Evolutionary conservation across 352 stramenopile species (phyloP).

Genomic region (Phytophthora melonis): DNA sequence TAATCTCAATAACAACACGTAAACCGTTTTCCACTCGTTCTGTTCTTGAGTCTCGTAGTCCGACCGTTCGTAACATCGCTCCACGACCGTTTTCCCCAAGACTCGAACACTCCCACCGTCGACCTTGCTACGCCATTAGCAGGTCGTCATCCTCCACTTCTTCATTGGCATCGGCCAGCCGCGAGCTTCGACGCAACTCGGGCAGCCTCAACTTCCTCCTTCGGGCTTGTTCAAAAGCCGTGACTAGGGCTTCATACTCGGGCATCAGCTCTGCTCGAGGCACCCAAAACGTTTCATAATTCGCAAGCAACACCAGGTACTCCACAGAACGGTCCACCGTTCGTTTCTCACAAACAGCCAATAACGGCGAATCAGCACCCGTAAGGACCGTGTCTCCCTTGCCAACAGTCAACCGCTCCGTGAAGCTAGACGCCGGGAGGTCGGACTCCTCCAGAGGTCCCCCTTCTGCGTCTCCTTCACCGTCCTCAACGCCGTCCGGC

Average conservation of each 20-base stretch:
- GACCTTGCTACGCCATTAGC: background rate
- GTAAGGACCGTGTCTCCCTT: background rate
- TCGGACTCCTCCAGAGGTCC: background rate
- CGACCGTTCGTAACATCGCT: background rate
- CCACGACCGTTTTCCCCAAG: background rate
- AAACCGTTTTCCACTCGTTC: too few species aligned
- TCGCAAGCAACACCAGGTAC: background rate
- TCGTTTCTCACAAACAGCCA: background rate
- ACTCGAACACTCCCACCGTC: background rate
- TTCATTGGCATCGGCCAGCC: background rate
- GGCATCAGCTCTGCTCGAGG: background rate
- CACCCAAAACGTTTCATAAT: conserved; percentile 9
- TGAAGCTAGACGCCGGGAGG: background rate
- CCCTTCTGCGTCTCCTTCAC: background rate
- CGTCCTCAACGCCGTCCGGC: background rate
- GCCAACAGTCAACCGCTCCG: background rate
- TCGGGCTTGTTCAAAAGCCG: background rate
- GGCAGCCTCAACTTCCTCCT: background rate
- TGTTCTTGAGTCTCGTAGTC: background rate
- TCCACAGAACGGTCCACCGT: background rate
- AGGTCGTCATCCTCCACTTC: conserved; percentile 8
- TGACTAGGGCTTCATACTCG: background rate
- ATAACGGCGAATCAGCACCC: background rate
- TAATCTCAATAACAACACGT: too few species aligned
- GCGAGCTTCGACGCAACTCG: conserved; percentile 2